A percentile compares a stretch with the other conserved stretches of the same genome.
Evolutionary conservation across 116 monocot genomes (phyloP).

Genomic region (Zostera marina): DNA sequence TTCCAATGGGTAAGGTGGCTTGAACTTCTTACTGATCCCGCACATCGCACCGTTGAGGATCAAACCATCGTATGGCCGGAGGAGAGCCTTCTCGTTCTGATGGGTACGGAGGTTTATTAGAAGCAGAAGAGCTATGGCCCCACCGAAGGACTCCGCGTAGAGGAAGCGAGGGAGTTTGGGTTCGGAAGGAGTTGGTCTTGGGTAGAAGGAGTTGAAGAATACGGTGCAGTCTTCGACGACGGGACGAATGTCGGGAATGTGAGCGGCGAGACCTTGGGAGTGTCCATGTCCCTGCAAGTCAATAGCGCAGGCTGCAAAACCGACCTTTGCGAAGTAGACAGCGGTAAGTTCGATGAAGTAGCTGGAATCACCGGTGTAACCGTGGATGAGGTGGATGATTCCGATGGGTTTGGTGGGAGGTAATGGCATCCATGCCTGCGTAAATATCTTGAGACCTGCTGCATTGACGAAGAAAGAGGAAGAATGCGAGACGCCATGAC

Average conservation of each 20-base stretch:
- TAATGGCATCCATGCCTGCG: slow-evolving; percentile 8
- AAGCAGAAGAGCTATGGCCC: slow-evolving; percentile 7
- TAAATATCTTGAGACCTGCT: slow-evolving; percentile 6
- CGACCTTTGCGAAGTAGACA: slow-evolving; percentile 9
- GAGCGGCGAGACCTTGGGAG: slow-evolving; percentile 5
- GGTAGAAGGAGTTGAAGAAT: slow-evolving; percentile 6
- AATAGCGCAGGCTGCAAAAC: slow-evolving; percentile 7
- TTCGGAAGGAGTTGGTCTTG: not conserved
- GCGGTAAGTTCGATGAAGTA: slow-evolving; percentile 11
- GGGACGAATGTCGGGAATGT: slow-evolving; percentile 10
- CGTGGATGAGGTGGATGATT: slow-evolving; percentile 4
- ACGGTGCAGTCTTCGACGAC: slow-evolving; percentile 9
- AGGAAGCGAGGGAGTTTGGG: slow-evolving; percentile 7
- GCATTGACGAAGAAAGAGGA: slow-evolving; percentile 5
- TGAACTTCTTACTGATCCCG: slow-evolving; percentile 5
- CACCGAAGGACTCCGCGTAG: slow-evolving; percentile 13
- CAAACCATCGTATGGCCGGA: slow-evolving; percentile 1
- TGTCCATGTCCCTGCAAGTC: slow-evolving; percentile 8
- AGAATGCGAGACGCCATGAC: slow-evolving; percentile 3
- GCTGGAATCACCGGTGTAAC: slow-evolving; percentile 7
- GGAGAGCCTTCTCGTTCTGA: not conserved
- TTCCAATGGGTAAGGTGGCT: slow-evolving; percentile 11
- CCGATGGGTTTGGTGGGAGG: slow-evolving; percentile 3
- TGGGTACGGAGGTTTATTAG: slow-evolving; percentile 1
- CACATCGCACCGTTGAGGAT: slow-evolving; percentile 12